phyloP scores from a whole-genome alignment of 768 basidiomycete genomes.

The Pisolithus tinctorius region DNA sequence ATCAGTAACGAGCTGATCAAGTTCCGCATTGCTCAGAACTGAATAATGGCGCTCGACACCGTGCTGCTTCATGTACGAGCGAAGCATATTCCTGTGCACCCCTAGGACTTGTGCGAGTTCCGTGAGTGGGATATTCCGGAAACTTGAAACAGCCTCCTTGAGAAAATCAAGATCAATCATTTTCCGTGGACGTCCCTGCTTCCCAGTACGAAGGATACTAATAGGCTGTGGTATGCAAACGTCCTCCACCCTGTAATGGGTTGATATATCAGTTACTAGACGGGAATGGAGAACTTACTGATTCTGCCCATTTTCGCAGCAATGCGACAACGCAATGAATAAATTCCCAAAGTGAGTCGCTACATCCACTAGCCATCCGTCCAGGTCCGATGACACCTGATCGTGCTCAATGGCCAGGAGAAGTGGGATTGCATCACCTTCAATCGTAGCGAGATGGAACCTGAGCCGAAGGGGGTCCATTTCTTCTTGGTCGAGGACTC shows the following conservation, averaged over 20 bases:
- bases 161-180: constrained; percentile 4
- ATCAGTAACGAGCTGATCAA: too few relatives aligned
- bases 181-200: constrained; percentile 5
- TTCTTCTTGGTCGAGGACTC: too few relatives aligned
- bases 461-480: too few relatives aligned
- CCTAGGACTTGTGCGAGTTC: neutral
- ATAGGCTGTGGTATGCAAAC: constrained; percentile 2
- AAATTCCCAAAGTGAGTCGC: neutral
- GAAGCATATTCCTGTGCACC: constrained; percentile 7
- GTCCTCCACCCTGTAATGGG: neutral
- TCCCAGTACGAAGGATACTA: neutral
- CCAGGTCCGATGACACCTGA: neutral
- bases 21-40: too few relatives aligned
- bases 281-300: neutral
- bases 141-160: too few relatives aligned
- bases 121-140: too few relatives aligned
- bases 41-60: constrained; percentile 1
- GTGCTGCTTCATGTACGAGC: constrained; percentile 3
- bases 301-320: neutral
- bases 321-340: neutral
- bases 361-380: neutral
- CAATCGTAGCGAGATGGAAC: neutral
- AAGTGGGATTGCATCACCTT: neutral
- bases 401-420: neutral
- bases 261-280: neutral